Conservation (phyloP, 2,329 filamentous ascomycete genomes). For the Fusarium nygamai region DNA sequence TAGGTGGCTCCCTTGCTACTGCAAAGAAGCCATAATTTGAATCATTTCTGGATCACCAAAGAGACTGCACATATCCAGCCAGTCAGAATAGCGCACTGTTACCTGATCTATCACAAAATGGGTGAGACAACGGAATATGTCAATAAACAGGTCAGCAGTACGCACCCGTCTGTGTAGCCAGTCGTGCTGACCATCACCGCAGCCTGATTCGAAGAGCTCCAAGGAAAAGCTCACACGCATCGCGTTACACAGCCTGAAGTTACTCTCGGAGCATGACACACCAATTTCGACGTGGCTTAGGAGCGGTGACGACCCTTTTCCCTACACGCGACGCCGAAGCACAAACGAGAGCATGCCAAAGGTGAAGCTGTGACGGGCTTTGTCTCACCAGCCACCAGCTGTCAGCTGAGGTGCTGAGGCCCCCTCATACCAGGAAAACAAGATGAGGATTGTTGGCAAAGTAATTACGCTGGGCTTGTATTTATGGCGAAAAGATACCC, state of each 20-base stretch:
- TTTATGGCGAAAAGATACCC: not conserved
- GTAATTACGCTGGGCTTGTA: not conserved
- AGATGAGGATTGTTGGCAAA: not conserved
- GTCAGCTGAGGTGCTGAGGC: not conserved
- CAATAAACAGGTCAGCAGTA: not conserved
- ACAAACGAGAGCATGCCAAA: not conserved
- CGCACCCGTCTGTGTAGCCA: not conserved
- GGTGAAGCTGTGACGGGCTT: not conserved
- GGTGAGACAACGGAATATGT: not conserved
- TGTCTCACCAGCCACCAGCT: not conserved
- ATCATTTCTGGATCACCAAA: not conserved
- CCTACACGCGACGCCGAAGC: not conserved
- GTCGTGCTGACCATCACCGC: not conserved
- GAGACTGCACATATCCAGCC: accelerated
- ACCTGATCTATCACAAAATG: not conserved
- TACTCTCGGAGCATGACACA: not conserved
- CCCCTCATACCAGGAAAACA: not conserved
- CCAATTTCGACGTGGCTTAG: not conserved
- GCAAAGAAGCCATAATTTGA: not conserved
- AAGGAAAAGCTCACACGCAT: not conserved
- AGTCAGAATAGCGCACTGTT: too few species aligned
- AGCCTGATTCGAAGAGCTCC: not conserved
- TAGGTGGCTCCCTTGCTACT: not conserved
- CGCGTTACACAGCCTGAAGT: not conserved
- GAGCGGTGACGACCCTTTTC: not conserved